These are phyloP conservation scores for Centella asiatica DNA, from an alignment of 129 eudicot genomes.

Conservation along the genomic window DNA sequence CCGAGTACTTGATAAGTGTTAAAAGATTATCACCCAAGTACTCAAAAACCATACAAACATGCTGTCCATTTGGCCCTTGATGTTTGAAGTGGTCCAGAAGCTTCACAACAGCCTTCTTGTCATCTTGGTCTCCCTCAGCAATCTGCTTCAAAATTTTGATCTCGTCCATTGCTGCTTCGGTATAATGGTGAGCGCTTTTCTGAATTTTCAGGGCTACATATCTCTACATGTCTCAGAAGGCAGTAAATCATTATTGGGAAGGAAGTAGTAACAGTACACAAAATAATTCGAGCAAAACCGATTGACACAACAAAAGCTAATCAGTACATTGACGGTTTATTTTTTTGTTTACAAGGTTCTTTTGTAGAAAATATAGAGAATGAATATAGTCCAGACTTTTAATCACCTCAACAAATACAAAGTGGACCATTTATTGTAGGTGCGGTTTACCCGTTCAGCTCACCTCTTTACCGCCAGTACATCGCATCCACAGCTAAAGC, in stretches of 20 bases:
- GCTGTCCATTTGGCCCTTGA: conserved; percentile 93
- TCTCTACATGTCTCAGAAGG: conserved; percentile 28
- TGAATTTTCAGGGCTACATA: conserved; percentile 91
- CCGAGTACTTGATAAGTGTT: conserved; percentile 77
- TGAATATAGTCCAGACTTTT: too few relatives aligned
- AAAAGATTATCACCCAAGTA: conserved; percentile 83
- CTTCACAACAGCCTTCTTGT: conserved; percentile 76
- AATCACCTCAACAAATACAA: too few relatives aligned
- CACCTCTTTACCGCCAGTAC: too few relatives aligned
- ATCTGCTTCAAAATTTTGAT: conserved; percentile 75
- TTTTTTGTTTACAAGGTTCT: too few relatives aligned
- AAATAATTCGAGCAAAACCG: background rate
- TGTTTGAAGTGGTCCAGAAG: conserved; percentile 91
- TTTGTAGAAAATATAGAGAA: too few relatives aligned
- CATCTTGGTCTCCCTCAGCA: conserved; percentile 85
- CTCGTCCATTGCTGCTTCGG: conserved; percentile 95
- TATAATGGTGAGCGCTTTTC: conserved; percentile 90
- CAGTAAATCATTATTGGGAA: background rate
- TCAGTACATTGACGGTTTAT: too few relatives aligned
- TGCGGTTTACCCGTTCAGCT: too few relatives aligned
- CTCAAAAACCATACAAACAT: conserved; percentile 95
- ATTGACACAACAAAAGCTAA: background rate
- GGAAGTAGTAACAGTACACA: background rate
- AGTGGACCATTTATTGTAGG: too few relatives aligned
- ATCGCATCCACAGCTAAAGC: too few relatives aligned